Evolutionary conservation across 495 filamentous ascomycete species (phyloP).

Genomic region (Friedmanniomyces simplex): DNA sequence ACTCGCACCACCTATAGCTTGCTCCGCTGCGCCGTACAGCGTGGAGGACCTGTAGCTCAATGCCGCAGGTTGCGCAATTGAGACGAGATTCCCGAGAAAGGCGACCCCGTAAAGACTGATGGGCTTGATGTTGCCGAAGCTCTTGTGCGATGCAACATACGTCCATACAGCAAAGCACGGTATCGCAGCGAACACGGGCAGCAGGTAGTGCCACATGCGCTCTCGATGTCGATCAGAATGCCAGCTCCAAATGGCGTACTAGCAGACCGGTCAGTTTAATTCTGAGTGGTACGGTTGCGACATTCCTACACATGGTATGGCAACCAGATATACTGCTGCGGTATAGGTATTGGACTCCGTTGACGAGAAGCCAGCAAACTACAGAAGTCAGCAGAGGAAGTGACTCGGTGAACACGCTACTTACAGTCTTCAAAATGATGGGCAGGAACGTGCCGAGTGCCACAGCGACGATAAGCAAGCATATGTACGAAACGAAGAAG

Average conservation of each 20-base stretch:
- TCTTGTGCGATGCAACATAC: constrained; percentile 9
- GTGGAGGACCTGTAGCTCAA: constrained; percentile 3
- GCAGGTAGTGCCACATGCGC: constrained; percentile 7
- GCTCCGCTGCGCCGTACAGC: constrained; percentile 12
- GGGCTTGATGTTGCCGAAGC: constrained; percentile 1
- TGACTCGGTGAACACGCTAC: neutral
- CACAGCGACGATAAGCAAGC: neutral
- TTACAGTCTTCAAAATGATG: neutral
- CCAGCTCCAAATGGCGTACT: neutral
- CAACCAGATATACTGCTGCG: neutral
- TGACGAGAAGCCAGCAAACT: constrained; percentile 7
- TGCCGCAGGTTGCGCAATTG: constrained; percentile 8
- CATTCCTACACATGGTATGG: neutral
- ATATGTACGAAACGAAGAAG: neutral
- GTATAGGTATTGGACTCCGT: neutral
- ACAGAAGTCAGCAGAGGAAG: neutral
- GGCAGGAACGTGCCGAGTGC: neutral
- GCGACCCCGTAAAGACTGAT: constrained; percentile 9
- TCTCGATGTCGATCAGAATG: constrained; percentile 1
- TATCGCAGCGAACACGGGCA: constrained; percentile 3
- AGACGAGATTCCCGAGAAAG: constrained; percentile 8
- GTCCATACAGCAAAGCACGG: constrained; percentile 14
- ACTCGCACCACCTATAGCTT: constrained; percentile 13
- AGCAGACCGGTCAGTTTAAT: neutral
- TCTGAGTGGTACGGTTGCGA: neutral